Evolutionary conservation across 495 filamentous ascomycete genomes (phyloP), one percentile per base, ranked within the genome.

Genomic region (Penicillium desertorum): DNA sequence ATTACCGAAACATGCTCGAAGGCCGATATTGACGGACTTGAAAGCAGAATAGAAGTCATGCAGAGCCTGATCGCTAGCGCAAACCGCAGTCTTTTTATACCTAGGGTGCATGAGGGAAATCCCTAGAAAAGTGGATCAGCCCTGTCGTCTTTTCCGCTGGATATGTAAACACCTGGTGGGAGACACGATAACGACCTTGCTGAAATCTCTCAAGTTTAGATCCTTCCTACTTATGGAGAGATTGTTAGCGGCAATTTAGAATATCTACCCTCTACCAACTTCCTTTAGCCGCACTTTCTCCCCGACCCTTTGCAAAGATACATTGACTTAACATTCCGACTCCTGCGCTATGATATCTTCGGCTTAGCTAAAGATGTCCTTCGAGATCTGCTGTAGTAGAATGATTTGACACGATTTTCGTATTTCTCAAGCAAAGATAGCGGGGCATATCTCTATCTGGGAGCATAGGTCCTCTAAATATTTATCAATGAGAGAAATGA

Each of bases 321-420:
- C 12, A 48, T 61, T 20, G 53, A 61, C 32, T 61, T 53, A 19
- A 61, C 42, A 30, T 61, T 61, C 53, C 53, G 53, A 20, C 58
- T 61, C 5, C 23, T 61, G 6, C 58, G 58, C 45, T 42, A 61
- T 48, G 47, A 61, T 42, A 52, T 57, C 46, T 61, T 61, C 16
- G 53, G 58, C n/a, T 61, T 41, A 23, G 52, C 46, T 23, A 56
- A 61, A 51, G 53, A 61, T 56, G 39, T 54, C 1, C 53, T 61
- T 52, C 11, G 45, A 43, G 53, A 57, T 42, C 22, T 51, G 34
- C 12, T 46, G 20, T 53, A 57, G 42, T 30, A 54, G 14, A 8
- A n/a, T 11, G 29, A 54, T 17, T 12, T n/a, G 5, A 76, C 87
- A 5, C 70, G 30, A 23, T 10, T 4, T 25, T 17, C 53, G 1